Evolutionary conservation across 2,329 filamentous ascomycete genomes (phyloP).

Genomic region (Chaetothyriales sp.): DNA sequence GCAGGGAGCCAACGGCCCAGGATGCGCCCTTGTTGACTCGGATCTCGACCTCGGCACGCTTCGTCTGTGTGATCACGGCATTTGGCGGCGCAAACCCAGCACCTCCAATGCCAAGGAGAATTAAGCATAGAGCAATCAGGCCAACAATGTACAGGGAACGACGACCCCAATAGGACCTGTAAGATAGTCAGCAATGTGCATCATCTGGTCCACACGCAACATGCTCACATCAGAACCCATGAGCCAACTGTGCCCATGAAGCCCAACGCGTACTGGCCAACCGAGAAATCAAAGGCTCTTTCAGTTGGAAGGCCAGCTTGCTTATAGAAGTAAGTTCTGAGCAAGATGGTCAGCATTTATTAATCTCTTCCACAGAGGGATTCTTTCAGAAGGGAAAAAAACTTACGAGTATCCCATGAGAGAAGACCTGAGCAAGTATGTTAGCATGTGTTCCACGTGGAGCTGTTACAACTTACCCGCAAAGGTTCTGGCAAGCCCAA

Average conservation of each 20-base stretch:
- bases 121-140: constrained; percentile 15
- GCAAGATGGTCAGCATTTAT: not conserved
- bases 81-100: constrained; percentile 2
- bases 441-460: not conserved
- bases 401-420: constrained; percentile 20
- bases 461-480: not conserved
- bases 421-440: constrained; percentile 17
- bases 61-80: constrained; percentile 14
- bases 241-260: constrained; percentile 37
- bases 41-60: not conserved
- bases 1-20: constrained; percentile 31
- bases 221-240: constrained; percentile 28
- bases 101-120: constrained; percentile 18
- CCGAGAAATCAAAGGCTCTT: constrained; percentile 26
- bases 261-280: constrained; percentile 50
- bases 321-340: constrained; percentile 39
- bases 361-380: constrained; percentile 11
- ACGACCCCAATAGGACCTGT: constrained; percentile 24
- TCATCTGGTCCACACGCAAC: not conserved
- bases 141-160: constrained; percentile 24
- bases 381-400: constrained; percentile 18
- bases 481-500: constrained; percentile 19
- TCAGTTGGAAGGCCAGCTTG: constrained; percentile 30
- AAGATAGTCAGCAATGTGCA: not conserved
- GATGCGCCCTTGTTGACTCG: not conserved